Base-by-base conservation (phyloP, 352 stramenopile genomes). In the Globisporangium spinosum region DNA sequence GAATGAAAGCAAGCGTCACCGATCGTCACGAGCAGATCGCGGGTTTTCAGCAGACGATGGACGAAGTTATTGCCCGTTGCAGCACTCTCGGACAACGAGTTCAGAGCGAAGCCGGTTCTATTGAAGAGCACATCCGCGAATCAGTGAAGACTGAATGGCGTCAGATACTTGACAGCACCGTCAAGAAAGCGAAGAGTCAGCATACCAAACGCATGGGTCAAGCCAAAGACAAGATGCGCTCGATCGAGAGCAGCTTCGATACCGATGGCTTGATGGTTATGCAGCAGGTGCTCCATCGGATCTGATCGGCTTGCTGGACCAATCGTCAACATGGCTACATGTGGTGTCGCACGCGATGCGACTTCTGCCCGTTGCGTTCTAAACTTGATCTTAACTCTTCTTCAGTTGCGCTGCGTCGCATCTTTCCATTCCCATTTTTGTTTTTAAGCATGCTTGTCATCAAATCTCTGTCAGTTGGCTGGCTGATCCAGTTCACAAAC, bases 231-330 rank as follows among this genome's bases (percentile, higher is more conserved):
- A 77, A 79, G 53, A 34, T 82, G 12, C 17, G 8, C 6, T 62
- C 68, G 2, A 82, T 78, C 17, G 73, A 79, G 49, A 75, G 68
- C 22, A 69, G 53, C 58, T 81, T 76, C 64, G 72, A 73, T 61
- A 76, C 72, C n/a, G 72, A 79, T 32, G 75, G 77, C 35, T 45
- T 81, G 17, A 49, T 64, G 43, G 58, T 62, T 6, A 71, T 81
- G 75, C 72, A 81, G 75, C 67, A 79, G 49, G 74, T 81, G 72
- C 62, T 79, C 5, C 65, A 76, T 49, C 65, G 71, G 32, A 59
- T 71, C 20, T 71, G 65, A 61, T 25, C 40, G 9, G 15, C 25
- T 56, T 66, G 29, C 2, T 47, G 38, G 27, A 0, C 12, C 27
- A 43, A 27, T 27, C 56, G n/a, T 22, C 29, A 29, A 45, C 2